These are phyloP conservation scores for Strobilomyces dryophilus DNA, from an alignment of 768 basidiomycete species.

Conservation along the genomic window DNA sequence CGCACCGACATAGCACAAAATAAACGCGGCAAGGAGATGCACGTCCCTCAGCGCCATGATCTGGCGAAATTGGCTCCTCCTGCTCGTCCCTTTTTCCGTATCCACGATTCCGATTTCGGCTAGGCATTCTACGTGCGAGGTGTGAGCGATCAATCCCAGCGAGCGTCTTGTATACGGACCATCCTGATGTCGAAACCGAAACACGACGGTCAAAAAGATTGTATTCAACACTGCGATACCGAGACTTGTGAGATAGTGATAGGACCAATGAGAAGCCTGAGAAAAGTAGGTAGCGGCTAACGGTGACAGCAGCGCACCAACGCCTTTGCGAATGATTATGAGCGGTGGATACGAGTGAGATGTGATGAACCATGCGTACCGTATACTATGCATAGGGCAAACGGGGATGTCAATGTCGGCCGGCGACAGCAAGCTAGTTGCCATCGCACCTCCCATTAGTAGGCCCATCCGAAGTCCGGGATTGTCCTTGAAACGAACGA, in stretches of 20 bases:
- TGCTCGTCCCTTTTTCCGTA: neutral
- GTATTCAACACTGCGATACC: slow-evolving; percentile 2
- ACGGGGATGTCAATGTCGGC: neutral
- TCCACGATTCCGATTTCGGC: slow-evolving; percentile 1
- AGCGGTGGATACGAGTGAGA: neutral
- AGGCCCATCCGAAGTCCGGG: slow-evolving; percentile 34
- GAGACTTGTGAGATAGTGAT: neutral
- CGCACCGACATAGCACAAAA: neutral
- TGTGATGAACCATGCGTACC: neutral
- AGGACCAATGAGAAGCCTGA: neutral
- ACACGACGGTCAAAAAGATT: neutral
- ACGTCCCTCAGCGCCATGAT: neutral
- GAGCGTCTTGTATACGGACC: neutral
- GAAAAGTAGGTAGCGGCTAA: neutral
- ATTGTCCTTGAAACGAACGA: slow-evolving; percentile 35
- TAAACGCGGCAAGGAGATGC: neutral
- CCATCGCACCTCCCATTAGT: slow-evolving; percentile 42
- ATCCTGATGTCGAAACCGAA: slow-evolving; percentile 1
- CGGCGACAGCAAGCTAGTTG: slow-evolving; percentile 31
- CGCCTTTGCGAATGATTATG: neutral
- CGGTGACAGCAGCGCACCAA: slow-evolving; percentile 1
- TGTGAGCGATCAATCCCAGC: neutral
- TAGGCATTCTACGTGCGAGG: neutral
- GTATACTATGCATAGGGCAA: neutral
- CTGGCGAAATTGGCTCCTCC: neutral